phyloP scores from a whole-genome alignment of 2,329 filamentous ascomycete genomes.

The Xylariaceae sp. region DNA sequence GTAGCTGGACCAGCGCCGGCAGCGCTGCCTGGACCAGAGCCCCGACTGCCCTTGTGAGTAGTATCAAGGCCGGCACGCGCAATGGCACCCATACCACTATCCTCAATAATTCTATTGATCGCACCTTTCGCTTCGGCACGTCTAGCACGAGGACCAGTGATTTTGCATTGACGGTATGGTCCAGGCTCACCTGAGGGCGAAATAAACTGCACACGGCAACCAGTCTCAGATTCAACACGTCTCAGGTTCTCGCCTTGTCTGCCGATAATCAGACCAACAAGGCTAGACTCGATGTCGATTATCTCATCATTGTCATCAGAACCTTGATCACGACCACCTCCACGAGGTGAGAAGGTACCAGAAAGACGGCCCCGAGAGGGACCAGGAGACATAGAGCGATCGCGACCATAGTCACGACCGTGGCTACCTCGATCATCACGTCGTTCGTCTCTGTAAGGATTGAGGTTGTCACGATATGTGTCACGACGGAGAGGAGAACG shows the following conservation, averaged over 20 bases:
- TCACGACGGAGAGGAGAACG: slow-evolving; percentile 69
- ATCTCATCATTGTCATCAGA: slow-evolving; percentile 69
- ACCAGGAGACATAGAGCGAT: slow-evolving; percentile 68
- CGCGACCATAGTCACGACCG: slow-evolving; percentile 55
- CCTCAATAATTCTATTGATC: slow-evolving; percentile 83
- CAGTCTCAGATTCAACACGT: slow-evolving; percentile 76
- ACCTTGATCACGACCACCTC: slow-evolving; percentile 42
- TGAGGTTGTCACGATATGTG: slow-evolving; percentile 68
- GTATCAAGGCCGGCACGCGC: slow-evolving; percentile 45
- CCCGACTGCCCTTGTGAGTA: slow-evolving; percentile 34
- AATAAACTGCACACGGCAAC: slow-evolving; percentile 82
- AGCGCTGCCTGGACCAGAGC: slow-evolving; percentile 18
- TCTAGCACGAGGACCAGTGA: slow-evolving; percentile 66
- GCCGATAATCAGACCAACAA: slow-evolving; percentile 87
- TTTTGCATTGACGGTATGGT: slow-evolving; percentile 76
- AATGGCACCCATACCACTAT: slow-evolving; percentile 60
- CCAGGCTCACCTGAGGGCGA: slow-evolving; percentile 67
- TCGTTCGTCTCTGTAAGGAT: slow-evolving; percentile 81
- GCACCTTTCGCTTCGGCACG: slow-evolving; percentile 74
- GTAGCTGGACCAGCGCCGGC: slow-evolving; percentile 37
- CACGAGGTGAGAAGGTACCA: slow-evolving; percentile 55
- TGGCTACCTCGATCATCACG: slow-evolving; percentile 59
- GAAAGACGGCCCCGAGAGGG: slow-evolving; percentile 45
- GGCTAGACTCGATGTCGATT: slow-evolving; percentile 77
- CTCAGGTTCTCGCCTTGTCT: slow-evolving; percentile 84